Percentiles rank a stretch among this genome's conserved stretches.
phyloP scores from a whole-genome alignment of 331 rosid genomes.

The Ulmus americana region DNA sequence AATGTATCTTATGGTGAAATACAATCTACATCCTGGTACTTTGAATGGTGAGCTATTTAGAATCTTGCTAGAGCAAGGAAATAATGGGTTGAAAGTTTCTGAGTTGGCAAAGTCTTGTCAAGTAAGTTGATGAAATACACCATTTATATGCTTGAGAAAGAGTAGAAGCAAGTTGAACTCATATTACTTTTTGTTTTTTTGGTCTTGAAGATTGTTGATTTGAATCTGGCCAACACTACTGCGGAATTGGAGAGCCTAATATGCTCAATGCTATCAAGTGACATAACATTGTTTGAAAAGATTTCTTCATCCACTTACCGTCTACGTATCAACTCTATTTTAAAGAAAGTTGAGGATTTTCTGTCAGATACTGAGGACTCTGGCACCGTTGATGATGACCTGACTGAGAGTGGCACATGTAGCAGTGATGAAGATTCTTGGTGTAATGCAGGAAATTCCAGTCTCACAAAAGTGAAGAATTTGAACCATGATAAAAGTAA shows the following conservation, averaged over 20 bases:
- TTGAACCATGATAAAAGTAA: constrained; percentile 27
- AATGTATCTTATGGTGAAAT: constrained; percentile 54
- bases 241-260: constrained; percentile 70
- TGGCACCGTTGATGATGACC: constrained; percentile 72
- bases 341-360: constrained; percentile 52
- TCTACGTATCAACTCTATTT: constrained; percentile 52
- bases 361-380: constrained; percentile 81
- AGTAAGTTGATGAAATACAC: constrained; percentile 32
- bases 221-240: constrained; percentile 56
- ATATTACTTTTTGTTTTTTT: constrained; percentile 20
- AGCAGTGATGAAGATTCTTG: constrained; percentile 61
- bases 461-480: constrained; percentile 31
- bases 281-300: constrained; percentile 86
- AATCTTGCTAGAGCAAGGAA: constrained; percentile 67
- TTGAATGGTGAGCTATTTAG: constrained; percentile 75
- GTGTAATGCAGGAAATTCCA: constrained; percentile 38
- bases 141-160: not conserved
- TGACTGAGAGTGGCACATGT: constrained; percentile 35
- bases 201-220: constrained; percentile 60
- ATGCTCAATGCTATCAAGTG: constrained; percentile 80
- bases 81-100: constrained; percentile 69
- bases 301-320: constrained; percentile 83
- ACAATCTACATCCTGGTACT: constrained; percentile 66
- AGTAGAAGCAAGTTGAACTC: constrained; percentile 1
- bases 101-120: constrained; percentile 60